Base-by-base conservation (phyloP, 106 monocot species). In the Dactylorhiza incarnata region DNA sequence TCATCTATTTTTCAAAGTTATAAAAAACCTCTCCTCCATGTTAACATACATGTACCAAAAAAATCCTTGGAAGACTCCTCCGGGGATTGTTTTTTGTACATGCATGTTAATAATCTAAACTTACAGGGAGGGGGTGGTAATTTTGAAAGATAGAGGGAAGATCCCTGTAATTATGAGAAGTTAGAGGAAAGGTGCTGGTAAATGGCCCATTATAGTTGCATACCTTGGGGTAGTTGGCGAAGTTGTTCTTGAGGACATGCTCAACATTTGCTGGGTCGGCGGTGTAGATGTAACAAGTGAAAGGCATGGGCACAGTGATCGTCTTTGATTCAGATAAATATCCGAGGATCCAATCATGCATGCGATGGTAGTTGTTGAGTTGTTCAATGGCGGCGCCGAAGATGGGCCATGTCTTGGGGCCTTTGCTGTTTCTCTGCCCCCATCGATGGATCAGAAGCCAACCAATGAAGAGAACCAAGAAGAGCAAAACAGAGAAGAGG, bases 211-310 rank as follows among this genome's bases (percentile, higher is more conserved):
- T 79, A 83, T 81, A 96, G 80, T 89, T 86, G 20, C 65, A 49
- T 0, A 94, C 97, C 48, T 99, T 99, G 68, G 97, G 97, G 85
- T 87, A 99, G 80, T 99, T 99, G 48, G 81, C 19, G 80, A 99
- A 99, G 50, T 77, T 72, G 17, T 83, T 88, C 70, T 85, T 88
- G 72, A 99, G 97, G 24, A 99, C 78, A 85, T 94, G 81, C 83
- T 99, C 94, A 59, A 99, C 74, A 82, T 83, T 87, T 73, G 81
- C 71, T 7, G 94, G 94, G 66, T 86, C 77, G 53, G 77, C 68
- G 17, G 94, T 94, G 83, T 95, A 95, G 16, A 90, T 95, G 82
- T 88, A 92, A 20, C 82, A 78, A 9, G 76, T 90, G 83, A 88
- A 92, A 0, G 88, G 92, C 81, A 92, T 66, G 1, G 90, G 79